phyloP scores from a whole-genome alignment of 2,329 filamentous ascomycete species.

The Lanzia echinophila region DNA sequence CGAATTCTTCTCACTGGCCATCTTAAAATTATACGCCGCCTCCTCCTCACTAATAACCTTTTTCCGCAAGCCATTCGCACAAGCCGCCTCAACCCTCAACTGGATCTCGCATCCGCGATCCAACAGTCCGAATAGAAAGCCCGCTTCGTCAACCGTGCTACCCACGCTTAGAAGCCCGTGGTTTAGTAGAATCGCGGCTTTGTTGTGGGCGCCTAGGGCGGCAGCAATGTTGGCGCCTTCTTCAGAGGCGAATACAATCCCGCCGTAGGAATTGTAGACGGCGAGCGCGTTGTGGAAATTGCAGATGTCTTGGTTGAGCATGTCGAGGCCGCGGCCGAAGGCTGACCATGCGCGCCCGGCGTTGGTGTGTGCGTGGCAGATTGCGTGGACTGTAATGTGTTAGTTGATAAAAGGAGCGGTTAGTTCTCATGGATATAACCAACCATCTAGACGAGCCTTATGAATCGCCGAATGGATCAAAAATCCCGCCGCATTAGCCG shows the following conservation, averaged over 20 bases:
- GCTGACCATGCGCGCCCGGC: conserved; percentile 46
- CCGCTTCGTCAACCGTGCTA: conserved; percentile 65
- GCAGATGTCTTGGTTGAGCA: conserved; percentile 63
- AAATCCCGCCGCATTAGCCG: conserved; percentile 62
- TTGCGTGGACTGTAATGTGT: conserved; percentile 42
- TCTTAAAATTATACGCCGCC: conserved; percentile 45
- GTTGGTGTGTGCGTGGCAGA: conserved; percentile 62
- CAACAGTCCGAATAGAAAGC: conserved; percentile 61
- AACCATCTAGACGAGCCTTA: conserved; percentile 53
- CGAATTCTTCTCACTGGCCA: conserved; percentile 41
- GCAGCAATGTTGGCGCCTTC: conserved; percentile 59
- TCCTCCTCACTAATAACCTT: conserved; percentile 48
- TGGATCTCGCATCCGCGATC: conserved; percentile 65
- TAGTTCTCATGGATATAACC: background rate
- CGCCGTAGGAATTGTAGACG: conserved; percentile 59
- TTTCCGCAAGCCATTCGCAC: conserved; percentile 46
- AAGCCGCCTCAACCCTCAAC: conserved; percentile 60
- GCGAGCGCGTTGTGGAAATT: conserved; percentile 59
- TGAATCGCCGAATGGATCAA: conserved; percentile 64
- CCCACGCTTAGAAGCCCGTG: conserved; percentile 69
- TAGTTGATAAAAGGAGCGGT: background rate
- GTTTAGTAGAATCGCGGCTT: conserved; percentile 60
- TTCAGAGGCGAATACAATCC: conserved; percentile 54
- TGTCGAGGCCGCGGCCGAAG: conserved; percentile 59
- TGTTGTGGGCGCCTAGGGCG: conserved; percentile 52